Percentiles rank a stretch among this genome's conserved stretches.
Evolutionary conservation across 1,284 basidiomycete genomes (phyloP).

Genomic region (Rhizoctonia solani): DNA sequence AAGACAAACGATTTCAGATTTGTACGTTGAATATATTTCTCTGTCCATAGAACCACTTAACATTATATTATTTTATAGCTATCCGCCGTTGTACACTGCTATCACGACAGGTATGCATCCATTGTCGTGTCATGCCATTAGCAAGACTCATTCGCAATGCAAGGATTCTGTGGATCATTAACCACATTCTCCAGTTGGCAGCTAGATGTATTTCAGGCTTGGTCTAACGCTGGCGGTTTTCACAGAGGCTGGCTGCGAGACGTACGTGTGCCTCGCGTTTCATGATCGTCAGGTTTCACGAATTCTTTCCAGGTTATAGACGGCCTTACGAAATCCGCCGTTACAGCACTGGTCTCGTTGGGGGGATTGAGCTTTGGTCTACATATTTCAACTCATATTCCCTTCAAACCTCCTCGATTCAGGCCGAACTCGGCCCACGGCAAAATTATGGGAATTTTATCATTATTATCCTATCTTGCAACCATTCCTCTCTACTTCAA

Average conservation of each 20-base stretch:
- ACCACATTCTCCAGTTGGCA: constrained; percentile 99
- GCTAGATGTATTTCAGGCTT: constrained; percentile 83
- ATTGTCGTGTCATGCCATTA: not conserved
- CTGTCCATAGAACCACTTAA: not conserved
- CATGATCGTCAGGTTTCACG: not conserved
- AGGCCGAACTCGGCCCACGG: constrained; percentile 42
- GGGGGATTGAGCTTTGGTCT: constrained; percentile 65
- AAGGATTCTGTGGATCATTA: constrained; percentile 92
- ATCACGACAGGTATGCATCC: constrained; percentile 75
- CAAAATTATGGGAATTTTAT: constrained; percentile 44
- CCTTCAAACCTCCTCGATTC: constrained; percentile 19
- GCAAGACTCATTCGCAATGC: not conserved
- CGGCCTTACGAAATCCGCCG: constrained; percentile 78
- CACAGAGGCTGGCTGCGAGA: constrained; percentile 73
- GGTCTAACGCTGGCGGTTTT: constrained; percentile 69
- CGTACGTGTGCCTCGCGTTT: constrained; percentile 54
- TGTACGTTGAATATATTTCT: constrained; percentile 59
- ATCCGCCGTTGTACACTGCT: constrained; percentile 85
- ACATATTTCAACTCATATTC: constrained; percentile 54
- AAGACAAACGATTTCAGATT: constrained; percentile 70
- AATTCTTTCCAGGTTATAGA: constrained; percentile 69
- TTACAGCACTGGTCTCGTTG: constrained; percentile 75
- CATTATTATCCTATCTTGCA: constrained; percentile 48
- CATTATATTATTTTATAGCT: constrained; percentile 54
- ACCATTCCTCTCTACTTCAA: constrained; percentile 78